Base-by-base conservation (phyloP, 345 rosid genomes). In the Eucalyptus regnans region DNA sequence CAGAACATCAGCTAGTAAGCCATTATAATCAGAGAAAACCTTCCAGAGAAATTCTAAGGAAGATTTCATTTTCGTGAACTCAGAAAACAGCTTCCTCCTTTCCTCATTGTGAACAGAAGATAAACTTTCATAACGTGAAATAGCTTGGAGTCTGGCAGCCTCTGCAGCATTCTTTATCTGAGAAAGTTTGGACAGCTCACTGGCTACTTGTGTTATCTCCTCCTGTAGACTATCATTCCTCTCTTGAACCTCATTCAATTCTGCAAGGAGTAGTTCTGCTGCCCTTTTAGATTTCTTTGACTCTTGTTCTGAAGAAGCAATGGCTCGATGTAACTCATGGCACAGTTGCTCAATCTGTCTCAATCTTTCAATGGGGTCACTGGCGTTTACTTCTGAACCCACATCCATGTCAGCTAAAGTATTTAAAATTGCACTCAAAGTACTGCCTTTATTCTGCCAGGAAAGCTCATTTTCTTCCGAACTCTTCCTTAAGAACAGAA, bases 231-330 rank as follows among this genome's bases (percentile, higher is more conserved):
- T 64, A 88, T 96, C 99, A 90, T 97, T 96, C 94, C 98, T 96
- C 91, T 96, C 98, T 91, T 96, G 99, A 89, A 96, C 99, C 91
- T 97, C 99, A 89, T 96, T 95, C 91, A 96, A 91, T 93, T 97
- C 99, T 5, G 98, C 97, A 90, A 96, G 94, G 90, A 97, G 93
- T 87, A 96, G 93, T 91, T 97, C 97, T 50, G 99, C 96, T n/a
- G 99, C 98, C 91, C 96, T 94, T 91, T 91, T 94, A 87, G 98
- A 96, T 91, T 97, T 98, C 89, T 90, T 94, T 12, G 95, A 95
- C 88, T 96, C 97, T 90, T 93, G 96, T 89, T 97, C 96, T 41
- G 93, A 92, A 89, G 95, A 92, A 91, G 94, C 91, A 87, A 93
- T 90, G 83, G 95, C 90, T 49, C 91, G 94, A 90, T 88, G 96